Evolutionary conservation across 2,329 filamentous ascomycete genomes (phyloP).

Genomic region (Aspergillus sp.): DNA sequence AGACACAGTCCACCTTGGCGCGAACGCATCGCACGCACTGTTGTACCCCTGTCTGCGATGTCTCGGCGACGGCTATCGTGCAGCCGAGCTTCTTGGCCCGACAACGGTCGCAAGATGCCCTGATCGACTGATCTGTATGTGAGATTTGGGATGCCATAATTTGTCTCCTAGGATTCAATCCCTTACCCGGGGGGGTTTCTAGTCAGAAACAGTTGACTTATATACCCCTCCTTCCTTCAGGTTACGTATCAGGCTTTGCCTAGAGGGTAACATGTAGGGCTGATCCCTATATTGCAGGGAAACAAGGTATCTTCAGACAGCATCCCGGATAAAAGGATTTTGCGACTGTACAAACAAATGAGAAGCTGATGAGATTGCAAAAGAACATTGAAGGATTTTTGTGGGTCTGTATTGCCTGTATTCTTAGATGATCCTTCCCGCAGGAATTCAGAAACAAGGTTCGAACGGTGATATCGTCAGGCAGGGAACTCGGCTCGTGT

Average conservation of each 20-base stretch:
- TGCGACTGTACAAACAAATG: neutral
- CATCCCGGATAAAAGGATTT: neutral
- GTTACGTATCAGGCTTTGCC: too few species aligned
- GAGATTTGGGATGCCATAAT: neutral
- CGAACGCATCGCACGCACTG: neutral
- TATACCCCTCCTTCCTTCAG: neutral
- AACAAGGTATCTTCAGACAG: too few species aligned
- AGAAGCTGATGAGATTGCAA: neutral
- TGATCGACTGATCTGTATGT: neutral
- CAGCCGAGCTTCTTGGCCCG: neutral
- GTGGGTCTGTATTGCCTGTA: neutral
- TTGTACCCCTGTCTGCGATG: neutral
- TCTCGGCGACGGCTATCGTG: neutral
- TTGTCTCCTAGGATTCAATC: neutral
- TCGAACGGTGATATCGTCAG: too few species aligned
- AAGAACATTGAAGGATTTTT: neutral
- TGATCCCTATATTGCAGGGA: neutral
- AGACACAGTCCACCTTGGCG: neutral
- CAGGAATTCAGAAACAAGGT: too few species aligned
- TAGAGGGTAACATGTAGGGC: too few species aligned
- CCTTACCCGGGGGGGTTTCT: too few species aligned
- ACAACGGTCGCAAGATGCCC: neutral
- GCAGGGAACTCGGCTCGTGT: too few species aligned
- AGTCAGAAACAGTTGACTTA: neutral
- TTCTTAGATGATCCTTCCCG: too few species aligned